phyloP scores from a whole-genome alignment of 163 green algal genomes.

The Chloromonas sp. region DNA sequence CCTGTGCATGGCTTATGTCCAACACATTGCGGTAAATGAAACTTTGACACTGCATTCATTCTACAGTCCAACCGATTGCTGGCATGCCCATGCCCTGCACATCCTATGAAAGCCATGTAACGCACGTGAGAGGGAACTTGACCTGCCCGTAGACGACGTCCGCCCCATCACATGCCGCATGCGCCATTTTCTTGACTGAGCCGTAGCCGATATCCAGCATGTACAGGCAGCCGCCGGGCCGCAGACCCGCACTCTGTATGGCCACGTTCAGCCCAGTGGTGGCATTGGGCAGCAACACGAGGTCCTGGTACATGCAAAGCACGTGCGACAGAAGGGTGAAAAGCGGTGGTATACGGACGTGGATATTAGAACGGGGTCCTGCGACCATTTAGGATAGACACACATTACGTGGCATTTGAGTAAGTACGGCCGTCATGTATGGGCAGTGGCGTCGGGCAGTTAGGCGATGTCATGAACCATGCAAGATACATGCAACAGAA shows the following conservation, averaged over 20 bases:
- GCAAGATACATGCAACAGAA: no score
- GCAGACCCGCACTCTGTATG: conserved; percentile 30
- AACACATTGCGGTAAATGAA: neutral
- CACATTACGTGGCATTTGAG: neutral
- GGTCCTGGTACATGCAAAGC: conserved; percentile 24
- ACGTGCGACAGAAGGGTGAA: neutral
- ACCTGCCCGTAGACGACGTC: conserved; percentile 31
- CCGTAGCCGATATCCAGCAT: conserved; percentile 63
- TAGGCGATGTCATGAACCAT: no score
- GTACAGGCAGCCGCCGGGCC: conserved; percentile 41
- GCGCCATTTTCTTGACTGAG: conserved; percentile 58
- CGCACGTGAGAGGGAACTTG: conserved; percentile 40
- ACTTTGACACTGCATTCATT: neutral
- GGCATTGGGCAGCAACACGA: conserved; percentile 64
- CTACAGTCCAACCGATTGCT: no score
- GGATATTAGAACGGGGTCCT: neutral
- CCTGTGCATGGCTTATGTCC: no score
- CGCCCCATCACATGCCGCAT: conserved; percentile 23
- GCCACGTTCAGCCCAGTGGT: conserved; percentile 63
- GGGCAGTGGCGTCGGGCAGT: neutral
- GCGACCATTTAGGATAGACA: neutral
- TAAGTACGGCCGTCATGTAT: neutral
- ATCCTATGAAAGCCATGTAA: neutral
- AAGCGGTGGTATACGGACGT: neutral
- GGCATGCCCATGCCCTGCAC: neutral